Conservation (phyloP, 176 grass and related monocot genomes). For the Zoysia pacifica region DNA sequence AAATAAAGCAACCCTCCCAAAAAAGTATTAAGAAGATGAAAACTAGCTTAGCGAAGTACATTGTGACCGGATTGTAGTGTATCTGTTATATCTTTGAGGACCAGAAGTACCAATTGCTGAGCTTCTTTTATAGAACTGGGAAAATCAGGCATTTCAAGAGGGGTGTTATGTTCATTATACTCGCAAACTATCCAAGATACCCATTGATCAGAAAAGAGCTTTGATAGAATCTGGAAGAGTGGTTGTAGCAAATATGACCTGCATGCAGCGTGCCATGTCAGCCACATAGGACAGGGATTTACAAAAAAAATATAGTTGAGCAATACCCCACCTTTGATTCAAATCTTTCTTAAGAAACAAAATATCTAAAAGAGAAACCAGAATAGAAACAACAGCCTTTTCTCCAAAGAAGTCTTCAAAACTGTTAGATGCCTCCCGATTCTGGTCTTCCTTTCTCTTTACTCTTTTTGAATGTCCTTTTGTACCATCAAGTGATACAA, state of each 20-base stretch:
- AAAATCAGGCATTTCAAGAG: slow-evolving; percentile 47
- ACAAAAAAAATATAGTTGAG: neutral
- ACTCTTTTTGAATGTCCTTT: slow-evolving; percentile 55
- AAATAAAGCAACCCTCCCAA: neutral
- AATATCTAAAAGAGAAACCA: slow-evolving; percentile 82
- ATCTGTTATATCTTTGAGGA: slow-evolving; percentile 92
- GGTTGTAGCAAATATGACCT: slow-evolving; percentile 63
- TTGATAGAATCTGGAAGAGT: slow-evolving; percentile 70
- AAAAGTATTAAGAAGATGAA: slow-evolving; percentile 8
- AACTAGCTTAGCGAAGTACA: slow-evolving; percentile 43
- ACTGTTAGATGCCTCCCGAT: slow-evolving; percentile 17
- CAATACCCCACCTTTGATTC: slow-evolving; percentile 60
- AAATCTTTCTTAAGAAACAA: slow-evolving; percentile 82
- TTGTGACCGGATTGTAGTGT: slow-evolving; percentile 52
- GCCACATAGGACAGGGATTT: neutral
- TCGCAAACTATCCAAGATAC: slow-evolving; percentile 45
- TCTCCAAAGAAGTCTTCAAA: slow-evolving; percentile 66
- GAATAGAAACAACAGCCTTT: slow-evolving; percentile 46
- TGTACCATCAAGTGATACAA: slow-evolving; percentile 48
- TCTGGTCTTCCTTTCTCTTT: slow-evolving; percentile 54
- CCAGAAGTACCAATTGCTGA: slow-evolving; percentile 66
- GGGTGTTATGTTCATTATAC: slow-evolving; percentile 34
- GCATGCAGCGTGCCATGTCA: slow-evolving; percentile 34
- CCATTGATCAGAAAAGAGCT: slow-evolving; percentile 70
- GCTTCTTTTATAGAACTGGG: slow-evolving; percentile 59